Evolutionary conservation across 2,329 filamentous ascomycete species (phyloP).

Genomic region (Ophiosphaerella korrae): DNA sequence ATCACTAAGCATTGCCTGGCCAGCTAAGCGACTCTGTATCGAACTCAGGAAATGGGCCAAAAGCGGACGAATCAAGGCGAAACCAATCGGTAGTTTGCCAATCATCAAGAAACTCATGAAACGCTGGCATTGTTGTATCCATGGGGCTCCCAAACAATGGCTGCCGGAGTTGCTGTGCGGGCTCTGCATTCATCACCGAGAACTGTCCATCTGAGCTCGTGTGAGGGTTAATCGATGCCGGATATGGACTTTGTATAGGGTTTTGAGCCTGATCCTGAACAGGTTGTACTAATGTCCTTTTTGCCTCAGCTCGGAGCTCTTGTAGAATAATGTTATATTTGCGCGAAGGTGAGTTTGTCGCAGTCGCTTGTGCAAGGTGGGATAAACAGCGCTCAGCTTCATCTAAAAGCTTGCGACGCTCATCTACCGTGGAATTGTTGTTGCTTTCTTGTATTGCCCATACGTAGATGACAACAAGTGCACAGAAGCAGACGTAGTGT

Average conservation of each 20-base stretch:
- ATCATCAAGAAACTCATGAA: constrained; percentile 31
- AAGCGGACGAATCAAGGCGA: constrained; percentile 41
- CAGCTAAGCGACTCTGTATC: constrained; percentile 11
- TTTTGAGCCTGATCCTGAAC: not conserved
- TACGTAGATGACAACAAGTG: constrained; percentile 55
- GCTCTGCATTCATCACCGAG: too few species aligned
- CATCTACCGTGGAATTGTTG: constrained; percentile 7
- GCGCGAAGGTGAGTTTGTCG: constrained; percentile 54
- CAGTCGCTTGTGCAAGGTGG: constrained; percentile 54
- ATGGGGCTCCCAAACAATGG: constrained; percentile 29
- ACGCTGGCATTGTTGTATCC: constrained; percentile 14
- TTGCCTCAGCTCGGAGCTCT: constrained; percentile 51
- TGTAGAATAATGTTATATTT: constrained; percentile 57
- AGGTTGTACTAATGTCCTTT: constrained; percentile 20
- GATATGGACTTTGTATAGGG: too few species aligned
- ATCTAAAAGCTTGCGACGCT: constrained; percentile 41
- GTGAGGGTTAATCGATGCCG: too few species aligned
- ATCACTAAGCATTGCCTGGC: not conserved
- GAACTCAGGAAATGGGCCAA: constrained; percentile 16
- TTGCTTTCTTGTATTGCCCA: constrained; percentile 52
- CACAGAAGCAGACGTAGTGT: constrained; percentile 57
- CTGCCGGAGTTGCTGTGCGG: constrained; percentile 16
- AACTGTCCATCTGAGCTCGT: too few species aligned
- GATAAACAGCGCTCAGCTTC: constrained; percentile 53
- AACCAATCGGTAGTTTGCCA: constrained; percentile 45